A percentile compares a stretch with the other conserved stretches of the same genome.
These are phyloP conservation scores for Eimeria sp. DNA, from an alignment of 169 alveolate species.

Conservation along the genomic window DNA sequence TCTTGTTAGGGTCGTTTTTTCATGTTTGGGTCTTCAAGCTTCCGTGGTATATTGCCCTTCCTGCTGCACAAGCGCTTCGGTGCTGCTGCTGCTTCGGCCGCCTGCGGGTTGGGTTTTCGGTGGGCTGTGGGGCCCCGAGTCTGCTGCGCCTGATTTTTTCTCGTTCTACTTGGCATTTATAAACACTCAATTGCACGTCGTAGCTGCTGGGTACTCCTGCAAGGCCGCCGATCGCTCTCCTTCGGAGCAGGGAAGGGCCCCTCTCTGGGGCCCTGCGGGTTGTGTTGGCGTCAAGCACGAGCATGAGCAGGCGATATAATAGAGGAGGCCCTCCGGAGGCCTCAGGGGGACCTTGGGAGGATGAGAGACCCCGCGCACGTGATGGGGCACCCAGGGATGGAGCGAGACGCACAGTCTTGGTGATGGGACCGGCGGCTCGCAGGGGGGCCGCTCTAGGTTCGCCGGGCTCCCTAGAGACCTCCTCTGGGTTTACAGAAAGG, in stretches of 20 bases:
- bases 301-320: too few relatives aligned
- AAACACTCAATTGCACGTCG: background rate
- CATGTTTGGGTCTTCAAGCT: background rate
- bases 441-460: slow-evolving; percentile 20
- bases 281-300: background rate
- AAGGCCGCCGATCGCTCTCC: background rate
- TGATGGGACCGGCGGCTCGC: slow-evolving; percentile 43
- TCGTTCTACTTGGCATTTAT: background rate
- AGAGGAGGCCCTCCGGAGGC: too few relatives aligned
- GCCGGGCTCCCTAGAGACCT: background rate
- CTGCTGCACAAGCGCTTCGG: background rate
- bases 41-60: background rate
- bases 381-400: slow-evolving; percentile 32
- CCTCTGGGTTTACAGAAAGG: background rate
- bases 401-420: slow-evolving; percentile 63
- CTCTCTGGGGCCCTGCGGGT: slow-evolving; percentile 53
- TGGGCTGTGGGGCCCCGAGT: slow-evolving; percentile 29
- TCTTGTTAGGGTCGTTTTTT: background rate
- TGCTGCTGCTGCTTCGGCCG: slow-evolving; percentile 34
- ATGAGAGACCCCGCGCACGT: slow-evolving; percentile 22
- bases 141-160: background rate
- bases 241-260: slow-evolving; percentile 55
- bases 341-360: background rate
- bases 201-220: background rate
- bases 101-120: background rate